Evolutionary conservation across 2,329 filamentous ascomycete species (phyloP), one percentile per base, ranked within the genome.

Genomic region (Epicoccum sorghinum): DNA sequence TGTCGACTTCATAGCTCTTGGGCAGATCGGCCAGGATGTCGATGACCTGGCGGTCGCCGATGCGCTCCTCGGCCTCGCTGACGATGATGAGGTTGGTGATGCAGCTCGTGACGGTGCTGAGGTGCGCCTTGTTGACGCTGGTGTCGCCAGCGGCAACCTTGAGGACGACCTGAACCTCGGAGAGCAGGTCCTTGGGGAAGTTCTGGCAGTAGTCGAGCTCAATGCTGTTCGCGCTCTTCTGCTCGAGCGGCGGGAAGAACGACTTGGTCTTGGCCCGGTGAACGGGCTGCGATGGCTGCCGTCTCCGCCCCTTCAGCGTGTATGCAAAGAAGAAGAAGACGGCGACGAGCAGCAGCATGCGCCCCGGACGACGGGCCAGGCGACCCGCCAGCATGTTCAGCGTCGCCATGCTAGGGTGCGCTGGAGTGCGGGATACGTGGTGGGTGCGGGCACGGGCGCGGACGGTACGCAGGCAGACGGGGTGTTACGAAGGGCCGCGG

Each of bases 21-120:
- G 82, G 80, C 4, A 84, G 75, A 43, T 79, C 76, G 44, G 76
- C 76, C n/a, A 85, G 74, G 40, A 73, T 70, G 56, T 75, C 73
- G 55, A 79, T 77, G 64, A 84, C 79, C 53, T 82, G 74, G 70
- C 76, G 48, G 78, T 77, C 52, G 78, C 82, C 50, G 73, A 78
- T 52, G 80, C 78, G 75, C 65, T 86, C 82, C 33, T 82, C 82
- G 52, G 80, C 80, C 69, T 87, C 85, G 49, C 83, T 86, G 65
- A 84, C 84, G 58, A 87, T 79, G 38, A 82, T 75, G 42, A 81
- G 79, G 65, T 86, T 76, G 18, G 79, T 78, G 55, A 83, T 80
- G 66, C 79, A 84, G 18, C 80, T 79, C 40, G 83, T 83, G 30
- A 82, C 79, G 59, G 79, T 83, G 37, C 77, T 68, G 40, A 86